Evolutionary conservation across 371 early-diverging fungal species (phyloP).

Genomic region (Sporodiniella umbellata): DNA sequence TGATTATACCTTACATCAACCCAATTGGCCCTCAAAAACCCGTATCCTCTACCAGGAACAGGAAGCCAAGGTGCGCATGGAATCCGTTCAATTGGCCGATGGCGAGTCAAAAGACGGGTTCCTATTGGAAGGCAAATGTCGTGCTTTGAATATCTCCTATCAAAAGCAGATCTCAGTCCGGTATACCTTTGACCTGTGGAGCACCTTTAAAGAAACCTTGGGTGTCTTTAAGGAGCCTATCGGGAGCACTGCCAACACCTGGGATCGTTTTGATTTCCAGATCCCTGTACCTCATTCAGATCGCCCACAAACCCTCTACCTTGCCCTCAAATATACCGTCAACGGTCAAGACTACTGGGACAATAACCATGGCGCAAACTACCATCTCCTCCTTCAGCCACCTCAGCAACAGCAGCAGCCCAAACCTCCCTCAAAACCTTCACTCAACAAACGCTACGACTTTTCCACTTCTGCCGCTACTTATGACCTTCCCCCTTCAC

Average conservation of each 20-base stretch:
- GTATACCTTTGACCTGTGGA: conserved; percentile 73
- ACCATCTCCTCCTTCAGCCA: conserved; percentile 45
- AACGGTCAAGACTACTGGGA: conserved; percentile 75
- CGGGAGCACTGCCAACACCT: conserved; percentile 28
- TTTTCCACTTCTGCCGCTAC: conserved; percentile 38
- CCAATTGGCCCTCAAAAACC: conserved; percentile 16
- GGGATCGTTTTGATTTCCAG: conserved; percentile 35
- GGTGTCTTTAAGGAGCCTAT: conserved; percentile 57
- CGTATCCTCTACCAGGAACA: conserved; percentile 6
- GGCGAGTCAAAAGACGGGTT: conserved; percentile 26
- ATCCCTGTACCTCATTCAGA: conserved; percentile 28
- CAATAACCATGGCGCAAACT: conserved; percentile 73
- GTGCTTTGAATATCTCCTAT: conserved; percentile 76
- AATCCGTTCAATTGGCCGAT: conserved; percentile 23
- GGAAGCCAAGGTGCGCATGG: conserved; percentile 33
- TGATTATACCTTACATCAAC: conserved; percentile 10
- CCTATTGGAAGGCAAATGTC: conserved; percentile 53
- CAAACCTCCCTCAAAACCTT: conserved; percentile 12
- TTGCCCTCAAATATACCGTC: conserved; percentile 49
- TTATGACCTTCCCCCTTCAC: conserved; percentile 10
- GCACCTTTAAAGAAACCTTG: conserved; percentile 51
- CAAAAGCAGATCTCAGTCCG: conserved; percentile 70
- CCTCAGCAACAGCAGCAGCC: neutral
- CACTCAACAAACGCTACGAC: conserved; percentile 37
- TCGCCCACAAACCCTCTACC: conserved; percentile 20